phyloP scores from a whole-genome alignment of 345 rosid species.

The Triadica sebifera region DNA sequence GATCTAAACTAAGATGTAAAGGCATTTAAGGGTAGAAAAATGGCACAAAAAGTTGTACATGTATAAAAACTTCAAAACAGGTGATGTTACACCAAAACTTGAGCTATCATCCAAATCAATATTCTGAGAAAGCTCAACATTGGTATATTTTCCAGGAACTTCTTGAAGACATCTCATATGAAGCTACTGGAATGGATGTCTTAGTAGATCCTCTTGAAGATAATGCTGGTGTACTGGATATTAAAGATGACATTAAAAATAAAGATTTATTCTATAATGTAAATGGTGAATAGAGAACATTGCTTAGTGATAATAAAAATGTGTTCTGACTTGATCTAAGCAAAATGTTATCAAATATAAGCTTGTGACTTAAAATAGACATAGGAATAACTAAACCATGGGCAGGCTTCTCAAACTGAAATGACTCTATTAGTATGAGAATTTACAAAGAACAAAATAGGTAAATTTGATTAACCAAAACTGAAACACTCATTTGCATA shows the following conservation, averaged over 20 bases:
- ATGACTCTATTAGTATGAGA: too few relatives aligned
- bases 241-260: background rate
- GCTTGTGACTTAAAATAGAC: background rate
- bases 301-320: background rate
- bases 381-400: too few relatives aligned
- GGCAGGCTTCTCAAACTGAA: background rate
- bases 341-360: background rate
- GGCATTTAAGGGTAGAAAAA: background rate
- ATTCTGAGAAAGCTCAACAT: slow-evolving; percentile 63
- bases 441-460: background rate
- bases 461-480: background rate
- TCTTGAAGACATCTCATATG: slow-evolving; percentile 55
- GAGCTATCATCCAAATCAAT: slow-evolving; percentile 63
- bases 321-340: background rate
- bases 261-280: background rate
- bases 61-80: slow-evolving; percentile 86
- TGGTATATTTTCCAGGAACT: slow-evolving; percentile 61
- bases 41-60: slow-evolving; percentile 40
- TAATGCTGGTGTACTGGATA: slow-evolving; percentile 62
- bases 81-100: slow-evolving; percentile 79
- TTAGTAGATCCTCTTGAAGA: slow-evolving; percentile 68
- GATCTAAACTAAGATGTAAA: background rate
- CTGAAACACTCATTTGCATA: too few relatives aligned
- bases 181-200: slow-evolving; percentile 46
- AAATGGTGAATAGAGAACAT: background rate